phyloP scores from a whole-genome alignment of 225 moss, liverwort and hornwort genomes.

The Bryoerythrophyllum caledonicum region DNA sequence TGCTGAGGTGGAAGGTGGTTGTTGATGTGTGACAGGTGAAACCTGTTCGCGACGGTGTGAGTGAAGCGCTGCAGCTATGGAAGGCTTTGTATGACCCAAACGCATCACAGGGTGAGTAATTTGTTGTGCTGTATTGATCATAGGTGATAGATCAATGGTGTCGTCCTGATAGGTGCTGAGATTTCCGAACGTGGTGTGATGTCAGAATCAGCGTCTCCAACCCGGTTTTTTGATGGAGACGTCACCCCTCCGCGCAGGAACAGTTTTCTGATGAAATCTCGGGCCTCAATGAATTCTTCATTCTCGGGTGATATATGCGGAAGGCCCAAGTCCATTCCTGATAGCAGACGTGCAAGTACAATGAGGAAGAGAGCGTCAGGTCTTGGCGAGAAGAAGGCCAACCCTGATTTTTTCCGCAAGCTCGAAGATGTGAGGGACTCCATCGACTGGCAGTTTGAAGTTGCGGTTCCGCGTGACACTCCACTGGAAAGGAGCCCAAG shows the following conservation, averaged over 20 bases:
- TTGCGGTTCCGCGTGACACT: constrained; percentile 38
- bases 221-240: constrained; percentile 3
- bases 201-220: constrained; percentile 23
- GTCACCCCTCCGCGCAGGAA: constrained; percentile 29
- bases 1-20: neutral
- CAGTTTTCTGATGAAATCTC: constrained; percentile 28
- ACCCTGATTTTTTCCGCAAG: constrained; percentile 79
- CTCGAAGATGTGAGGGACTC: constrained; percentile 39
- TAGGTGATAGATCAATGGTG: neutral
- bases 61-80: constrained; percentile 81
- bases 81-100: constrained; percentile 52
- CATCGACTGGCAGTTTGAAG: constrained; percentile 71
- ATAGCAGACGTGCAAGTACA: constrained; percentile 36
- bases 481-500: constrained; percentile 38
- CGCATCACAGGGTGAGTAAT: neutral
- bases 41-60: constrained; percentile 75
- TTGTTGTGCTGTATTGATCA: neutral
- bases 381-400: constrained; percentile 57
- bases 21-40: constrained; percentile 57
- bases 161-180: neutral
- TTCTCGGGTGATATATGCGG: constrained; percentile 29
- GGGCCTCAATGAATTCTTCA: constrained; percentile 22
- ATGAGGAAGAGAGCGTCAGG: constrained; percentile 47
- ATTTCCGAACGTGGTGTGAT: neutral
- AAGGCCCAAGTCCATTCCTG: constrained; percentile 36